Base-by-base conservation (phyloP, 495 filamentous ascomycete species). In the Penicillium waksmanii region DNA sequence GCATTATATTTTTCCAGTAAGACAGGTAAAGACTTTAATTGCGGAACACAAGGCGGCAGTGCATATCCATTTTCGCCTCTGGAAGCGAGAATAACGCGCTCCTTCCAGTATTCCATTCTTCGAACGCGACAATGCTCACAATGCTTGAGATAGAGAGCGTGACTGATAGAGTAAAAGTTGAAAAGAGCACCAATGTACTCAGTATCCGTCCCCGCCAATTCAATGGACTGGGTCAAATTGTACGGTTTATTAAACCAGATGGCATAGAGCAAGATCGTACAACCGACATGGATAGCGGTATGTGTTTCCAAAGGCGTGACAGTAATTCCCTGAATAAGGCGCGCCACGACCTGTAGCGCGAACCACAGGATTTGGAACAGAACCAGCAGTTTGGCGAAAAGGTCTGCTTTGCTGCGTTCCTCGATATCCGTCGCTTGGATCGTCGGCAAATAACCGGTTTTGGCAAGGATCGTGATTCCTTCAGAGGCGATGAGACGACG, bases 261-360 rank as follows among this genome's bases (percentile, higher is more conserved):
- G 1, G 42, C 18, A n/a, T 46, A 46, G 1, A 46, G 18, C 18
- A 46, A 18, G 42, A 46, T 46, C 42, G 42, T 46, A 12, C 42
- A 46, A 17, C 42, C 42, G 17, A 46, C 42, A 7, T 46, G 42
- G n/a, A 46, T 46, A 18, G 42, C 18, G 9, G 42, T 46, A 17
- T 46, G 42, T 17, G 42, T 46, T 46, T 46, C 42, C n/a, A 46
- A 17, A 46, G 42, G 42, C n/a, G 42, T 46, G n/a, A 46, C 18
- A 5, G 42, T 18, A 46, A 46, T 21, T 10, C 42, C 17, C 17
- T 46, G n/a, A 21, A 23, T 21, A 17, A 46, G 42, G n/a, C 42
- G 42, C 42, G 42, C 42, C n/a, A 46, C 10, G 15, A 46, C 42
- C 17, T 46, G 42, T 46, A 46, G 42, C 8, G 42, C 42, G 17